Evolutionary conservation across 805 yeast species (phyloP).

Genomic region (Saccharomyces eubayanus): DNA sequence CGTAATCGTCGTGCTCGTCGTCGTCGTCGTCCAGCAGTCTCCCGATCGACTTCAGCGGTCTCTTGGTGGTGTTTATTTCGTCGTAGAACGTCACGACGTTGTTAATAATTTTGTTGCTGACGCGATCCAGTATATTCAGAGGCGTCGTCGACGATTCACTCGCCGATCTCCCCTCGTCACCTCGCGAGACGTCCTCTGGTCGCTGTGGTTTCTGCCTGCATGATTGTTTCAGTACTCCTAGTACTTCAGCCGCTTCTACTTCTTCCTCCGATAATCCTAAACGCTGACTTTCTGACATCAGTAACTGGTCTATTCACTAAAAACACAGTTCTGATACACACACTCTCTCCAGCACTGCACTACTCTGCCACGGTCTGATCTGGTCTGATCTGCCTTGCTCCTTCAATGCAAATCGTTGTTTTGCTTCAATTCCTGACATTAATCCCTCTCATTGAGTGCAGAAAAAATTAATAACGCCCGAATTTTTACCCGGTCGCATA

Average conservation of each 20-base stretch:
- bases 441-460: not conserved
- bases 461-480: not conserved
- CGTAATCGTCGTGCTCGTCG: slow-evolving; percentile 14
- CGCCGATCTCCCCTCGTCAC: slow-evolving; percentile 10
- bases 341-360: not conserved
- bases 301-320: not conserved
- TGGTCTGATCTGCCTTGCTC: not conserved
- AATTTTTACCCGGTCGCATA: slow-evolving; percentile 5
- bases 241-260: slow-evolving; percentile 22
- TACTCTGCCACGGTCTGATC: not conserved
- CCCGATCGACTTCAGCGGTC: slow-evolving; percentile 31
- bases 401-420: not conserved
- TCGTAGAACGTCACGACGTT: slow-evolving; percentile 44
- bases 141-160: slow-evolving; percentile 17
- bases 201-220: not conserved
- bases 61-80: slow-evolving; percentile 31
- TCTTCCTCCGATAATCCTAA: slow-evolving; percentile 19
- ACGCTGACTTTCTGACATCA: slow-evolving; percentile 1
- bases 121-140: slow-evolving; percentile 11
- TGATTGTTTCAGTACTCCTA: slow-evolving; percentile 19
- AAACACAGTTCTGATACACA: not conserved
- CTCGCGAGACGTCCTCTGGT: slow-evolving; percentile 4
- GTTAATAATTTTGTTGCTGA: slow-evolving; percentile 29
- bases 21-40: slow-evolving; percentile 31
- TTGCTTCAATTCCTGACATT: not conserved